phyloP scores from a whole-genome alignment of 306 rosid genomes.

The Cercis canadensis region DNA sequence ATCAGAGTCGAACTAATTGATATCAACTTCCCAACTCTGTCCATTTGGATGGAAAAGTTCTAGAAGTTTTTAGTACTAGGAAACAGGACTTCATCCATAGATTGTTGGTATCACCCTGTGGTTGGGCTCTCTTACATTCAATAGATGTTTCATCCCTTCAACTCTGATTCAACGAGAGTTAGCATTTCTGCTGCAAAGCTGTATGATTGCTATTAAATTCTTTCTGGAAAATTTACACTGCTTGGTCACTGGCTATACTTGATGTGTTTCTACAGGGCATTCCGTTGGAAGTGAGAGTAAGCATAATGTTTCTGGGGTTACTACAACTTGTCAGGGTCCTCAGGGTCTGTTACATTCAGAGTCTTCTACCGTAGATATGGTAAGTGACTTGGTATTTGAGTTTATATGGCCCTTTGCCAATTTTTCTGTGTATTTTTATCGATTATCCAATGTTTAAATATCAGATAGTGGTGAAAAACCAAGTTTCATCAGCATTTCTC shows the following conservation, averaged over 20 bases:
- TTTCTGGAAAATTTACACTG: conserved; percentile 17
- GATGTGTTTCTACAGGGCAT: conserved; percentile 46
- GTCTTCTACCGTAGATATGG: conserved; percentile 56
- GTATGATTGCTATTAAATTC: conserved; percentile 33
- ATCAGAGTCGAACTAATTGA: conserved; percentile 28
- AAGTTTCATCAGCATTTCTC: too few species aligned
- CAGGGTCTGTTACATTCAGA: conserved; percentile 39
- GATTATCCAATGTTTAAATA: too few species aligned
- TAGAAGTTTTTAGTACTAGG: conserved; percentile 32
- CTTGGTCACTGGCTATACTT: conserved; percentile 27
- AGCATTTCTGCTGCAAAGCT: conserved; percentile 46
- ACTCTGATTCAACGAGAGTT: conserved; percentile 45
- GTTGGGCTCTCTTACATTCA: conserved; percentile 41
- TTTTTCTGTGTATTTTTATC: too few species aligned
- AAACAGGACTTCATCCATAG: conserved; percentile 39
- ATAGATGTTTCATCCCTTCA: conserved; percentile 40
- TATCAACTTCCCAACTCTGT: conserved; percentile 28
- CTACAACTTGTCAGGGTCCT: conserved; percentile 47
- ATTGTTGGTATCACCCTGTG: conserved; percentile 37
- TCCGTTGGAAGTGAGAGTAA: conserved; percentile 46
- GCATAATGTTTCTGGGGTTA: conserved; percentile 54
- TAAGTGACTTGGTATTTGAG: conserved; percentile 39
- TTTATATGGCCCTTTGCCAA: not conserved
- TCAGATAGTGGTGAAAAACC: too few species aligned
- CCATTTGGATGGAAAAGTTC: conserved; percentile 39